phyloP scores from a whole-genome alignment of 2,329 filamentous ascomycete species.

The Ophiostoma piceae region DNA sequence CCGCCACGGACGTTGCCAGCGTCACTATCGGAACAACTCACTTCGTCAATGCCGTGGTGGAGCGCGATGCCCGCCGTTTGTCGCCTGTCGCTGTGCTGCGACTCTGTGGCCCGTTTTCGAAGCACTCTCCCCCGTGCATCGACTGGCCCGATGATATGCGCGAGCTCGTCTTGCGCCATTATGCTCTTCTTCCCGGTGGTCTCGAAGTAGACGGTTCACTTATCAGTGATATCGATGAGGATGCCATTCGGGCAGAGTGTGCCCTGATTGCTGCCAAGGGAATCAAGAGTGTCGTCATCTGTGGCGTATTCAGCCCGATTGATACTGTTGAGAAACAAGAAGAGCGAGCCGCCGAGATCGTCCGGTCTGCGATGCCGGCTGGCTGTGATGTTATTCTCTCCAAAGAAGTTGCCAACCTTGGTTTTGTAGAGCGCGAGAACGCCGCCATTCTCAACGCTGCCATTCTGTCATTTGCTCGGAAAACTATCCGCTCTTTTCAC shows the following conservation, averaged over 20 bases:
- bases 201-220: constrained; percentile 47
- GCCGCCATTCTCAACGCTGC: constrained; percentile 60
- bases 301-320: constrained; percentile 50
- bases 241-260: constrained; percentile 39
- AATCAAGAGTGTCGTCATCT: constrained; percentile 45
- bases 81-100: constrained; percentile 50
- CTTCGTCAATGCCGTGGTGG: constrained; percentile 55
- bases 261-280: constrained; percentile 38
- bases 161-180: constrained; percentile 43
- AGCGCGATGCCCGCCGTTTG: constrained; percentile 46
- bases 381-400: constrained; percentile 46
- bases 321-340: constrained; percentile 47
- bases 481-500: constrained; percentile 53
- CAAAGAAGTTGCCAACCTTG: constrained; percentile 49
- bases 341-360: constrained; percentile 42
- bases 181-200: constrained; percentile 45
- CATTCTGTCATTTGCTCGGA: constrained; percentile 52
- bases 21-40: constrained; percentile 54
- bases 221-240: constrained; percentile 43
- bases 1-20: constrained; percentile 40
- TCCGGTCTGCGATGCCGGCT: constrained; percentile 37
- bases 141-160: constrained; percentile 51
- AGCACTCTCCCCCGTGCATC: constrained; percentile 46
- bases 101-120: constrained; percentile 50
- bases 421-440: constrained; percentile 59